These are phyloP conservation scores for Xylariomycetidae sp. DNA, from an alignment of 2,329 filamentous ascomycete genomes.

Conservation along the genomic window DNA sequence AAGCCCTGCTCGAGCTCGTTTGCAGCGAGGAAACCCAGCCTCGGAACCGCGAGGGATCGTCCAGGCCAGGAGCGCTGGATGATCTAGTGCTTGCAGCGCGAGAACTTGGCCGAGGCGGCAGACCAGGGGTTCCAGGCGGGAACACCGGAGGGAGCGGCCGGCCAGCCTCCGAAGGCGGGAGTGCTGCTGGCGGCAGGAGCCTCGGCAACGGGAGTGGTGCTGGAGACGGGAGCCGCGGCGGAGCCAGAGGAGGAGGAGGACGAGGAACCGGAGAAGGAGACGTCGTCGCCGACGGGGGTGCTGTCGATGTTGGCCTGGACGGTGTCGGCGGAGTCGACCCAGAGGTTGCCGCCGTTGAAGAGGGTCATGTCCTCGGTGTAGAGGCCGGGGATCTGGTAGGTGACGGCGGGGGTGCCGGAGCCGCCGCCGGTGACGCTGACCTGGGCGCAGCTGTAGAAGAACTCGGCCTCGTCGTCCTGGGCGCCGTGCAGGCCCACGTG, in stretches of 20 bases:
- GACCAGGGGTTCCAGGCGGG: no score
- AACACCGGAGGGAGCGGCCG: no score
- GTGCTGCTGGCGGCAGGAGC: no score
- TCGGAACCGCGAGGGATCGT: no score
- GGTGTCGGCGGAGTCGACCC: background rate
- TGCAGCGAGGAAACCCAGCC: no score
- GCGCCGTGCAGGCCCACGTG: slow-evolving; percentile 1
- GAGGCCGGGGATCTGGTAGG: background rate
- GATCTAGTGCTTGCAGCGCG: no score
- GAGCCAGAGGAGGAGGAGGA: background rate
- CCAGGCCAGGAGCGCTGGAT: no score
- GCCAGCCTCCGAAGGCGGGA: no score
- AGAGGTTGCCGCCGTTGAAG: slow-evolving; percentile 2
- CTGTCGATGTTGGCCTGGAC: background rate
- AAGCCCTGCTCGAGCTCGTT: no score
- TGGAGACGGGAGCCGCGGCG: background rate
- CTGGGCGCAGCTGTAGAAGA: slow-evolving; percentile 2
- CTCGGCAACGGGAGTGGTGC: background rate
- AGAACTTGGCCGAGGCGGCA: no score
- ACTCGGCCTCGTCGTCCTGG: background rate
- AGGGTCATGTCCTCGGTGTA: slow-evolving; percentile 3
- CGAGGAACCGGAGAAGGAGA: background rate
- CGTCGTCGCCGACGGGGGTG: slow-evolving; percentile 1
- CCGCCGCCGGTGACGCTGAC: background rate
- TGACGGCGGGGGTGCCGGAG: background rate